Conservation (phyloP, 345 rosid species). For the Camelina neglecta region DNA sequence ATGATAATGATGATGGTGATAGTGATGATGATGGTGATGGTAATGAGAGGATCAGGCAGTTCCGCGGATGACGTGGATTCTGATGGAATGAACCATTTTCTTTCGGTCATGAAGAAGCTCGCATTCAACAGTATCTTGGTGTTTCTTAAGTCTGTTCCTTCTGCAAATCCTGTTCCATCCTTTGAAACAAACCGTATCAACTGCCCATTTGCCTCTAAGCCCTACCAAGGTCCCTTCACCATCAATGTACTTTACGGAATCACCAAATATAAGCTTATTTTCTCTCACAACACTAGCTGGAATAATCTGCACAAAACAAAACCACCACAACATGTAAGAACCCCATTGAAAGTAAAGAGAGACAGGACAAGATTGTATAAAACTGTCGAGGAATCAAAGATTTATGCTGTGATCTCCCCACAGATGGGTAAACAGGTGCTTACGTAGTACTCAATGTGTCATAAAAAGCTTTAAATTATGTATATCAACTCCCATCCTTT, state of each 20-base stretch:
- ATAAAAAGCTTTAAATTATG: too few species aligned
- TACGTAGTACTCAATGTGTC: too few species aligned
- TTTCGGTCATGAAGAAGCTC: conserved; percentile 17
- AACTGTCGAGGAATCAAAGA: too few species aligned
- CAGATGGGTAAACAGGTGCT: too few species aligned
- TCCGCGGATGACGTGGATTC: conserved; percentile 1
- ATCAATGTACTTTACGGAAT: conserved; percentile 18
- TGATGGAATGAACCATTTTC: conserved; percentile 17
- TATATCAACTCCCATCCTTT: too few species aligned
- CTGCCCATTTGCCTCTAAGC: conserved; percentile 17
- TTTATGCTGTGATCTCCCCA: too few species aligned
- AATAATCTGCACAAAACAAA: conserved; percentile 19
- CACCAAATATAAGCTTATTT: neutral
- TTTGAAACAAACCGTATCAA: conserved; percentile 21
- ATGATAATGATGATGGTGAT: neutral
- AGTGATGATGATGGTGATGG: neutral
- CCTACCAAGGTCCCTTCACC: conserved; percentile 18
- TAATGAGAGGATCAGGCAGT: conserved; percentile 4
- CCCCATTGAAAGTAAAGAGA: too few species aligned
- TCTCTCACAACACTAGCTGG: conserved; percentile 24
- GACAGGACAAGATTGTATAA: too few species aligned
- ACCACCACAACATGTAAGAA: neutral
- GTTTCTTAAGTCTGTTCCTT: conserved; percentile 24
- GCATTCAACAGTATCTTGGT: conserved; percentile 12
- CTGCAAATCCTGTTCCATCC: conserved; percentile 41